Conservation (phyloP, 768 basidiomycete genomes). For the Gelatoporia subvermispora region DNA sequence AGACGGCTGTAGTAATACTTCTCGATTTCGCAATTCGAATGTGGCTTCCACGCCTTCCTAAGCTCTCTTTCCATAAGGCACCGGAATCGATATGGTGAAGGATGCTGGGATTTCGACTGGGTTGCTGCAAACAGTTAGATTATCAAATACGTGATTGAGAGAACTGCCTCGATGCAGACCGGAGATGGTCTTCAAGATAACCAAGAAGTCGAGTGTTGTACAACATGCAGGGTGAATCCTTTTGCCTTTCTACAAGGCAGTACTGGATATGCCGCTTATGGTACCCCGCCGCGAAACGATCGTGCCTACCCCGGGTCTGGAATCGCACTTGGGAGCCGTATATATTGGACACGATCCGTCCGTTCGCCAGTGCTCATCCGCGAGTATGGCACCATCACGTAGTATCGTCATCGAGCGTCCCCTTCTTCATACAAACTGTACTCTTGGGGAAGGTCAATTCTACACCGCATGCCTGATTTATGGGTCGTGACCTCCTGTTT, state of each 20-base stretch:
- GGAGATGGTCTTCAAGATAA: neutral
- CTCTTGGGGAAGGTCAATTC: slow-evolving; percentile 54
- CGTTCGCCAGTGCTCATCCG: neutral
- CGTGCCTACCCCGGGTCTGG: neutral
- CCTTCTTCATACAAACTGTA: slow-evolving; percentile 44
- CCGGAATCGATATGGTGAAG: too few species aligned
- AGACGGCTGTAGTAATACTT: slow-evolving; percentile 8
- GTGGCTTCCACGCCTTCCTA: neutral
- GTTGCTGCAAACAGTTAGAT: slow-evolving; percentile 6
- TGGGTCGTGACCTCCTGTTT: neutral
- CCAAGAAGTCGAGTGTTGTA: neutral
- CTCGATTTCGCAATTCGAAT: neutral
- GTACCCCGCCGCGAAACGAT: neutral
- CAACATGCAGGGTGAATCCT: neutral
- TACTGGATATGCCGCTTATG: neutral
- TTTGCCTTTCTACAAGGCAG: neutral
- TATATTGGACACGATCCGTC: too few species aligned
- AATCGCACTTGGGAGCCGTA: neutral
- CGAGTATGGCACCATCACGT: slow-evolving; percentile 6
- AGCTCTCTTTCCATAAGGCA: too few species aligned
- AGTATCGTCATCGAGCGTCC: slow-evolving; percentile 40
- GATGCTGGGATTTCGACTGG: too few species aligned
- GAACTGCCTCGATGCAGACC: neutral
- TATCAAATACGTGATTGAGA: neutral
- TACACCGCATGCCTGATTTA: neutral